These are phyloP conservation scores for Letharia columbiana DNA, from an alignment of 495 filamentous ascomycete species.

Conservation along the genomic window DNA sequence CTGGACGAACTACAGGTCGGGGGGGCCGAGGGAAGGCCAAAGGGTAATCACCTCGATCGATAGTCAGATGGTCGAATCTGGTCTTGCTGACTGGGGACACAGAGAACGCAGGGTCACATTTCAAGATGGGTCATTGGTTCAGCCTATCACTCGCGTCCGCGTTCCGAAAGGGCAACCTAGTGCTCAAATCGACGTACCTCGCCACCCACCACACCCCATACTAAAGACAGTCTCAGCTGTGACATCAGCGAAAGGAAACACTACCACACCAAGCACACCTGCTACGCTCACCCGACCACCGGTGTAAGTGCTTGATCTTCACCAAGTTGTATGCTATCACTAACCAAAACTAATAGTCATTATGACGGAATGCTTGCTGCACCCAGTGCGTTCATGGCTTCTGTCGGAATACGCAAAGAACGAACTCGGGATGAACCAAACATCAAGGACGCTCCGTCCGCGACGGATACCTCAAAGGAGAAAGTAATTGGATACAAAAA, in stretches of 20 bases:
- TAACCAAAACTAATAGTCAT: neutral
- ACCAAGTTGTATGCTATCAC: neutral
- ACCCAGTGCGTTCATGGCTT: neutral
- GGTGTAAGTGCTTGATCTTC: neutral
- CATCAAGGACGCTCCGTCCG: neutral
- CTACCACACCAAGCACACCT: neutral
- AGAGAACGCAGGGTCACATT: constrained; percentile 2
- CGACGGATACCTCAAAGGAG: neutral
- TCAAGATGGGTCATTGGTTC: neutral
- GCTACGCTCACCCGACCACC: neutral
- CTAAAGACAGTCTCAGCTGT: neutral
- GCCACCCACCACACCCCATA: neutral
- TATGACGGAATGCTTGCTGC: neutral
- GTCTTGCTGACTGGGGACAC: constrained; percentile 1
- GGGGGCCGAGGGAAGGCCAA: neutral
- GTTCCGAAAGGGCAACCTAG: constrained; percentile 3
- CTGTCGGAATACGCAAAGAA: neutral
- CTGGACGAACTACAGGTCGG: neutral
- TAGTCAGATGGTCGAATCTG: neutral
- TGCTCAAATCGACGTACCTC: neutral
- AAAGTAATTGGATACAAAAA: neutral
- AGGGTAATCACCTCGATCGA: neutral
- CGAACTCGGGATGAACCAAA: neutral
- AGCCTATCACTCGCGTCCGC: constrained; percentile 2
- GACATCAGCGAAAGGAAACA: neutral